Evolutionary conservation across 257 asterid genomes (phyloP).

Genomic region (Solanum chilense): DNA sequence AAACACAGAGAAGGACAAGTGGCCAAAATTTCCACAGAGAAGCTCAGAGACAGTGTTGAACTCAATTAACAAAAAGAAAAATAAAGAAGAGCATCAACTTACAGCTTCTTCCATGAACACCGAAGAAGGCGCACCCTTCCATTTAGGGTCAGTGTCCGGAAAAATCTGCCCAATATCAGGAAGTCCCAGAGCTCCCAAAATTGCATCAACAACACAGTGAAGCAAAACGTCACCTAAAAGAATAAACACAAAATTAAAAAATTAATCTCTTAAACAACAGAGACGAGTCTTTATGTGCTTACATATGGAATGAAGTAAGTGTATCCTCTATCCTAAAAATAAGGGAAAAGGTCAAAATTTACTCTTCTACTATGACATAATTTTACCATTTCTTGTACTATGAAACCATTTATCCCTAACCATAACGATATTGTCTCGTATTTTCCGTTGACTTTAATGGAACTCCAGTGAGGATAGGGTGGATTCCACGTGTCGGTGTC

Average conservation of each 20-base stretch:
- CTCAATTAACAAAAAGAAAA: neutral
- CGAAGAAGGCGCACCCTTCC: conserved; percentile 93
- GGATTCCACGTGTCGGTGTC: neutral
- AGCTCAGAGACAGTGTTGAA: neutral
- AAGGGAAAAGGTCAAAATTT: neutral
- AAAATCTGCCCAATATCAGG: conserved; percentile 94
- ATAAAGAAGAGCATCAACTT: conserved; percentile 14
- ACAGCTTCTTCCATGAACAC: conserved; percentile 85
- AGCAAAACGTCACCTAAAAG: conserved; percentile 84
- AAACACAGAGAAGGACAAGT: neutral
- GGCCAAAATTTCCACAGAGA: neutral
- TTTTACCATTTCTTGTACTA: neutral
- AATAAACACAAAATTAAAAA: neutral
- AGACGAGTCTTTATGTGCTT: neutral
- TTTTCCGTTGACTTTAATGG: neutral
- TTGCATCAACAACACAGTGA: conserved; percentile 96
- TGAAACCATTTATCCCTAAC: neutral
- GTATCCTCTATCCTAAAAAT: neutral
- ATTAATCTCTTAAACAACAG: neutral
- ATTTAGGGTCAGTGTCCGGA: conserved; percentile 92
- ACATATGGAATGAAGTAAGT: neutral
- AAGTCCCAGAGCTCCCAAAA: conserved; percentile 89
- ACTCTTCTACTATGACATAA: neutral
- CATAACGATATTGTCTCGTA: neutral
- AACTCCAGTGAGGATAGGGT: neutral